phyloP scores from a whole-genome alignment of 768 basidiomycete species.

The Leccinum boreale region DNA sequence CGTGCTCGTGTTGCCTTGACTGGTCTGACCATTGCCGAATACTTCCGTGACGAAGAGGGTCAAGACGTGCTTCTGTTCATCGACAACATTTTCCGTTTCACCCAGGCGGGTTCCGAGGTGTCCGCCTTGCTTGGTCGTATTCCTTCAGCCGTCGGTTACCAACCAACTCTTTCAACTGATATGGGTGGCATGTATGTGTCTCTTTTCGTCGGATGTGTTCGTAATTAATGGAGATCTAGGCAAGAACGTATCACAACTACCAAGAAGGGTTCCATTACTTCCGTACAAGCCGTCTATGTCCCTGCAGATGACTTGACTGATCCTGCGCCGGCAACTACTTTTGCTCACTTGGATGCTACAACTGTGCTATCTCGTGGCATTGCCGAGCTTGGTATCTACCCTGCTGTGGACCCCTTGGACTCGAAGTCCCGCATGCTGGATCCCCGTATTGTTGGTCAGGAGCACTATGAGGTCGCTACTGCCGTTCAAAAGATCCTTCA shows the following conservation, averaged over 20 bases:
- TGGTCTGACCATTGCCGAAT: slow-evolving; percentile 98
- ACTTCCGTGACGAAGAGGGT: slow-evolving; percentile 99
- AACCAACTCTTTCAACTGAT: slow-evolving; percentile 98
- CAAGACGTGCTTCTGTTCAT: slow-evolving; percentile 99
- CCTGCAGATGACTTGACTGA: slow-evolving; percentile 99
- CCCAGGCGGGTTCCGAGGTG: slow-evolving; percentile 99
- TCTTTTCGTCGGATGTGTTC: neutral
- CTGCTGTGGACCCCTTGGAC: slow-evolving; percentile 98
- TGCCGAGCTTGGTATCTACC: slow-evolving; percentile 99
- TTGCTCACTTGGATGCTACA: slow-evolving; percentile 99
- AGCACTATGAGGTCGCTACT: slow-evolving; percentile 96
- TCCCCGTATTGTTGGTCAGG: slow-evolving; percentile 93
- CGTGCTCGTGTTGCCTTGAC: slow-evolving; percentile 99
- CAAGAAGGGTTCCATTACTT: slow-evolving; percentile 99
- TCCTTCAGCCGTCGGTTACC: slow-evolving; percentile 99
- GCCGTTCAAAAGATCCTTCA: slow-evolving; percentile 97
- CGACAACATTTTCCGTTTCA: slow-evolving; percentile 99
- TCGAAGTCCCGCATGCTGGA: slow-evolving; percentile 99
- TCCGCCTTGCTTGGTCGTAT: slow-evolving; percentile 99
- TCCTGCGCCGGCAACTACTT: slow-evolving; percentile 98
- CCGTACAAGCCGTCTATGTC: slow-evolving; percentile 99
- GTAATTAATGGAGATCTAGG: slow-evolving; percentile 40
- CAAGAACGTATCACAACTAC: slow-evolving; percentile 99
- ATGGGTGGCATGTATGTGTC: slow-evolving; percentile 96
- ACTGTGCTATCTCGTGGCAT: slow-evolving; percentile 99